Percentiles rank a stretch among this genome's conserved stretches.
These are phyloP conservation scores for Patellaria atrata DNA, from an alignment of 495 filamentous ascomycete genomes.

Conservation along the genomic window DNA sequence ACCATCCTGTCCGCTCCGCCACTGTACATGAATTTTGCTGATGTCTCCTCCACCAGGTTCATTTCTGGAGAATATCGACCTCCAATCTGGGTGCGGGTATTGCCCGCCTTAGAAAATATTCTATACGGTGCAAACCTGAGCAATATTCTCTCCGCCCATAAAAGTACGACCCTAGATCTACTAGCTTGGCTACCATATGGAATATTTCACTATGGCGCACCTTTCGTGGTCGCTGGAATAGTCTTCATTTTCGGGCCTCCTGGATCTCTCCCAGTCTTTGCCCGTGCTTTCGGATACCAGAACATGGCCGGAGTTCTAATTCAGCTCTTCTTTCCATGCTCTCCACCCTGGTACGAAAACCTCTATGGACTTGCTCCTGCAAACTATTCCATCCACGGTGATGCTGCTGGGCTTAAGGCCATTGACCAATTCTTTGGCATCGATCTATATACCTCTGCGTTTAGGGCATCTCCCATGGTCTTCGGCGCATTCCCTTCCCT, in stretches of 20 bases:
- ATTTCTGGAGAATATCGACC: slow-evolving; percentile 73
- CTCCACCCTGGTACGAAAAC: slow-evolving; percentile 89
- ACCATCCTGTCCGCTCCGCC: slow-evolving; percentile 11
- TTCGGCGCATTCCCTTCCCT: slow-evolving; percentile 91
- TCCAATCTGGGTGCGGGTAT: slow-evolving; percentile 84
- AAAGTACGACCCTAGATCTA: slow-evolving; percentile 63
- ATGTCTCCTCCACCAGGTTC: slow-evolving; percentile 43
- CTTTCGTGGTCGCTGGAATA: slow-evolving; percentile 54
- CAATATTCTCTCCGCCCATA: slow-evolving; percentile 85
- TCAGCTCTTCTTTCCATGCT: slow-evolving; percentile 82
- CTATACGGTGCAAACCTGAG: slow-evolving; percentile 91
- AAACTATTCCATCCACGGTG: slow-evolving; percentile 78
- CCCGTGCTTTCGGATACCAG: slow-evolving; percentile 80
- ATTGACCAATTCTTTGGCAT: slow-evolving; percentile 79
- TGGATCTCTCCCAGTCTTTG: slow-evolving; percentile 71
- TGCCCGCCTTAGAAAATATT: slow-evolving; percentile 93
- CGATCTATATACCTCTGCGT: slow-evolving; percentile 80
- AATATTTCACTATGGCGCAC: slow-evolving; percentile 71
- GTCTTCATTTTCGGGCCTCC: slow-evolving; percentile 83
- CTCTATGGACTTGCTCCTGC: slow-evolving; percentile 75
- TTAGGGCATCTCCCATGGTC: slow-evolving; percentile 76
- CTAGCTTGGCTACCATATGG: slow-evolving; percentile 92
- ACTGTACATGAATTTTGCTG: slow-evolving; percentile 10
- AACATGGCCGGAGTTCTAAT: slow-evolving; percentile 72
- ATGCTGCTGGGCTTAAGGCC: slow-evolving; percentile 74